These are phyloP conservation scores for Cymbidium sinense DNA, from an alignment of 106 monocot species.

Conservation along the genomic window DNA sequence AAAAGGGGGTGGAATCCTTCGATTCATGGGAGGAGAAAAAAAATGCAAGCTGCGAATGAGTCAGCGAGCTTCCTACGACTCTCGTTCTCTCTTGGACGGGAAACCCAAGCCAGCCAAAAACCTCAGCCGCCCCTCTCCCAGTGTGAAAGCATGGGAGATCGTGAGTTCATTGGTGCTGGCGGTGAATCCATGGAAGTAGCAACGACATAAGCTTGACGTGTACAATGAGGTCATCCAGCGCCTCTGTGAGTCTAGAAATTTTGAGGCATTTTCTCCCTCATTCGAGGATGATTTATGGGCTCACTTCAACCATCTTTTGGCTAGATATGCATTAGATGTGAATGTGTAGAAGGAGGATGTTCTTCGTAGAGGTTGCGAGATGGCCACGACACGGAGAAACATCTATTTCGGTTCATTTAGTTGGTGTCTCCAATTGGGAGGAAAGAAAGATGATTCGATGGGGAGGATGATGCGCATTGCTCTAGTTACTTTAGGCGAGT, in stretches of 20 bases:
- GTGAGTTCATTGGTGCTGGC: too few relatives aligned
- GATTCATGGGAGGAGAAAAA: too few relatives aligned
- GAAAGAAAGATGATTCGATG: constrained; percentile 27
- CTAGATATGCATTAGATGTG: constrained; percentile 82
- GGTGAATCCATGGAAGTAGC: constrained; percentile 15
- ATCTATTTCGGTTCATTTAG: constrained; percentile 67
- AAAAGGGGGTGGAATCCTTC: too few relatives aligned
- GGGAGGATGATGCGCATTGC: constrained; percentile 28
- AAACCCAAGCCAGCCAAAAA: too few relatives aligned
- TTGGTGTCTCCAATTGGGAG: constrained; percentile 48
- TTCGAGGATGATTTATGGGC: constrained; percentile 81
- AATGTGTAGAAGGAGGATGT: constrained; percentile 89
- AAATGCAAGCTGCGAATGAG: too few relatives aligned
- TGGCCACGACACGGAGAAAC: constrained; percentile 60
- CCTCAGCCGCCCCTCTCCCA: too few relatives aligned
- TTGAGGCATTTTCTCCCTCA: constrained; percentile 26
- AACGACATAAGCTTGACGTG: constrained; percentile 64
- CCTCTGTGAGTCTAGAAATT: constrained; percentile 33
- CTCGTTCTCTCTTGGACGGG: too few relatives aligned
- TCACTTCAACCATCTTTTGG: constrained; percentile 84
- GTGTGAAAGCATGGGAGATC: too few relatives aligned
- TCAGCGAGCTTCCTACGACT: too few relatives aligned
- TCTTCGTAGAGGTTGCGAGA: constrained; percentile 57
- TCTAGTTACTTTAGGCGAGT: constrained; percentile 27
- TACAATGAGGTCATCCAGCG: constrained; percentile 74